Evolutionary conservation across 768 basidiomycete genomes (phyloP).

Genomic region (Leccinellum albellum): DNA sequence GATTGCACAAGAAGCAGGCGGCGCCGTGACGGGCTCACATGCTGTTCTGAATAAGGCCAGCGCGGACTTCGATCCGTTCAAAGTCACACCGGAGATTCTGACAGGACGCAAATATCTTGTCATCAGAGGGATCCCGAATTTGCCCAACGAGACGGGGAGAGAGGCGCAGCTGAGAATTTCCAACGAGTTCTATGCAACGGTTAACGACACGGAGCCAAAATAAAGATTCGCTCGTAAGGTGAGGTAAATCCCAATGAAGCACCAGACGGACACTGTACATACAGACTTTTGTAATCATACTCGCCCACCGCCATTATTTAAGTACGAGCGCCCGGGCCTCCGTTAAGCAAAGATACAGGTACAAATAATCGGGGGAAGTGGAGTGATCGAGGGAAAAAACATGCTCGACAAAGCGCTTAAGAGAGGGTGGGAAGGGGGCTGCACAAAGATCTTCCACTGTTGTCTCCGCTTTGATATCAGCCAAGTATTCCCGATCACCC

Average conservation of each 20-base stretch:
- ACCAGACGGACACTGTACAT: too few species aligned
- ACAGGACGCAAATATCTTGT: slow-evolving; percentile 80
- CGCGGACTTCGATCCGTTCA: slow-evolving; percentile 41
- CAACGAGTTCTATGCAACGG: slow-evolving; percentile 80
- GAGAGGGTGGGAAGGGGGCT: too few species aligned
- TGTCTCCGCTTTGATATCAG: too few species aligned
- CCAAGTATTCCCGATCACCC: too few species aligned
- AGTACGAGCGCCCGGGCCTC: too few species aligned
- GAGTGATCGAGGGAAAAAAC: not conserved
- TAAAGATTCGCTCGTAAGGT: slow-evolving; percentile 24
- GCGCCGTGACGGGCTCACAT: slow-evolving; percentile 70
- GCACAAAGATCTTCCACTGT: too few species aligned
- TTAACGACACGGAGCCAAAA: slow-evolving; percentile 63
- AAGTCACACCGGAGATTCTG: slow-evolving; percentile 66
- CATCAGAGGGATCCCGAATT: slow-evolving; percentile 63
- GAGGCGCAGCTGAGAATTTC: slow-evolving; percentile 79
- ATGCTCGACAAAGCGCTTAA: too few species aligned
- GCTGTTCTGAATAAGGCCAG: slow-evolving; percentile 38
- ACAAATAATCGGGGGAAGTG: too few species aligned
- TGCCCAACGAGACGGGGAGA: slow-evolving; percentile 56
- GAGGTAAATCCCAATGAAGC: too few species aligned
- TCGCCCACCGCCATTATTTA: too few species aligned
- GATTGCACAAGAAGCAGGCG: slow-evolving; percentile 88
- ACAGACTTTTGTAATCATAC: too few species aligned
- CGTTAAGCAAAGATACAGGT: too few species aligned